A percentile compares a stretch with the other conserved stretches of the same genome.
Conservation (phyloP, 371 early-diverging fungal genomes). For the Apophysomyces trapeziformis region DNA sequence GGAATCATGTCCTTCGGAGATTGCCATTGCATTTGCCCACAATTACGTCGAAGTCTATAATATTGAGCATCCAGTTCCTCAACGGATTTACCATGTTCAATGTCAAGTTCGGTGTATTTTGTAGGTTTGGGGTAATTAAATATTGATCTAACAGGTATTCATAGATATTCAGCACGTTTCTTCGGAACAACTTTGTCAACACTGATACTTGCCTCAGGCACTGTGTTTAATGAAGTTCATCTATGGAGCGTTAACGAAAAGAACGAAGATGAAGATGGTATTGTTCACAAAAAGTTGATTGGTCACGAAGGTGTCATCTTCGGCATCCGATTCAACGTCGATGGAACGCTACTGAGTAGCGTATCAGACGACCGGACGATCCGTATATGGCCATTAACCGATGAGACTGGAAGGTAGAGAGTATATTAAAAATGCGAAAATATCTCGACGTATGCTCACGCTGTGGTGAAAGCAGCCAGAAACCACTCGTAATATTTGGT, state of each 20-base stretch:
- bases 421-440: neutral
- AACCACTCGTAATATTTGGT: constrained; percentile 68
- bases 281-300: constrained; percentile 50
- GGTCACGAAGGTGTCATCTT: constrained; percentile 88
- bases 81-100: constrained; percentile 40
- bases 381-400: constrained; percentile 70
- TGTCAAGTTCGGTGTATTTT: constrained; percentile 69
- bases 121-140: constrained; percentile 22
- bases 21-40: constrained; percentile 78
- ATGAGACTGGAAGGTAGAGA: constrained; percentile 26
- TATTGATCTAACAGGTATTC: neutral
- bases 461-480: constrained; percentile 23
- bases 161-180: constrained; percentile 71
- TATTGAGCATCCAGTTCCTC: constrained; percentile 14
- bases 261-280: constrained; percentile 48
- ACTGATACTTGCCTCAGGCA: constrained; percentile 76
- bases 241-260: constrained; percentile 63
- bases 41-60: constrained; percentile 69
- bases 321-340: constrained; percentile 70
- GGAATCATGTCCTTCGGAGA: constrained; percentile 10
- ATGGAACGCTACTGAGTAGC: constrained; percentile 64
- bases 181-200: constrained; percentile 54
- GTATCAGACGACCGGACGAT: constrained; percentile 89
- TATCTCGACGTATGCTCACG: neutral
- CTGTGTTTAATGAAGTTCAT: constrained; percentile 82